Evolutionary conservation across 2,329 filamentous ascomycete genomes (phyloP), one percentile per base, ranked within the genome.

Genomic region (Alternaria arborescens): DNA sequence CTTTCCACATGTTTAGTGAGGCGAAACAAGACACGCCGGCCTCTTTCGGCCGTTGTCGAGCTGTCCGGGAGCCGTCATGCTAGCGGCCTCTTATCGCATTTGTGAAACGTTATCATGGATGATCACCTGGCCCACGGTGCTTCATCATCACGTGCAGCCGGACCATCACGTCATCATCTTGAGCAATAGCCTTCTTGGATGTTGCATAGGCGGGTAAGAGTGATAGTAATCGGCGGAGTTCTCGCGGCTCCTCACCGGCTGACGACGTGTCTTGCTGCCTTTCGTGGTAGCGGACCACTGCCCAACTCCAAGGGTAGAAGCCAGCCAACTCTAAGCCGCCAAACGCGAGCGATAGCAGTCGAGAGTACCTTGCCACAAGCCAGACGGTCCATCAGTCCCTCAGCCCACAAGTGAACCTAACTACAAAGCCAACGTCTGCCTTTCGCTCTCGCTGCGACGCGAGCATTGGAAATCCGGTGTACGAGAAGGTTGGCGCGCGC

Each of bases 381-480:
- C 22, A 22, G 20, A n/a, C 16, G 11, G 20, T 16, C 32, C 14
- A 32, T 18, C 46, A 36, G 46, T 16, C 14, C 46, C 20, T 38
- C 32, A 38, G 30, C 22, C 16, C 46, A 50, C 18, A 11, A 11
- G 30, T n/a, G 22, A 50, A 50, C 20, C 22, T 11, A 36, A 10
- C 46, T 24, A 22, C 20, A 24, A 24, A 16, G 46, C 30, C 32
- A 26, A 44, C 28, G 46, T 51, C 38, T 44, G 52, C 52, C 34
- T 44, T 18, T 44, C 5, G 28, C n/a, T 30, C 38, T 34, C 24
- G 30, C 38, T 22, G 20, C 26, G 14, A 42, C 30, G 40, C 40
- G 40, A 56, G 53, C 47, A 48, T 34, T 57, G 58, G 52, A 28
- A 46, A 30, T 58, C 58, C 58, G 58, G 58, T 61, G 58, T 52